Evolutionary conservation across 768 basidiomycete genomes (phyloP).

Genomic region (Chlorophyllum brunneum): DNA sequence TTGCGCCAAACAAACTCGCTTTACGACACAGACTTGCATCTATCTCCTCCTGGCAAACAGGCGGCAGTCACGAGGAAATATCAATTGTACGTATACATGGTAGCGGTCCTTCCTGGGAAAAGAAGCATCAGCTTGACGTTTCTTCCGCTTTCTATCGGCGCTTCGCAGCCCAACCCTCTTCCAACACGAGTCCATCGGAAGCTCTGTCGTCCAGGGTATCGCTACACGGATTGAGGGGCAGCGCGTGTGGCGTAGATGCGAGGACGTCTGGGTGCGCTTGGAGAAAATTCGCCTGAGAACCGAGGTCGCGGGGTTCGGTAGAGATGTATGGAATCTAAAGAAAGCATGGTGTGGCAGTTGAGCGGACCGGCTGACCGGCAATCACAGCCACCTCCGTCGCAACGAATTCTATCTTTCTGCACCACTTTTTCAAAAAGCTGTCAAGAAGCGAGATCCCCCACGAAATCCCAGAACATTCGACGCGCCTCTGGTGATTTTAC

Average conservation of each 20-base stretch:
- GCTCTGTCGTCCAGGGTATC: too few species aligned
- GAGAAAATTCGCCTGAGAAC: too few species aligned
- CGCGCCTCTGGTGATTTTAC: too few species aligned
- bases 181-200: background rate
- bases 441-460: too few species aligned
- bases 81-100: background rate
- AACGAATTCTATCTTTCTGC: background rate
- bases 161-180: background rate
- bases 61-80: conserved; percentile 5
- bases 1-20: background rate
- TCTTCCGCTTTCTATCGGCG: background rate
- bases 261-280: too few species aligned
- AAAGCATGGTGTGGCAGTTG: background rate
- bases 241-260: background rate
- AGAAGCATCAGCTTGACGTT: background rate
- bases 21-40: background rate
- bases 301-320: background rate
- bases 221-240: too few species aligned
- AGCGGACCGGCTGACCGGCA: background rate
- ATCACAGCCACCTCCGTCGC: background rate
- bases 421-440: background rate
- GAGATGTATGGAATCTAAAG: background rate
- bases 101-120: background rate
- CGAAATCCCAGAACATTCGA: too few species aligned
- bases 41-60: conserved; percentile 5